Evolutionary conservation across 352 stramenopile species (phyloP).

Genomic region (Phytophthora hibernalis): DNA sequence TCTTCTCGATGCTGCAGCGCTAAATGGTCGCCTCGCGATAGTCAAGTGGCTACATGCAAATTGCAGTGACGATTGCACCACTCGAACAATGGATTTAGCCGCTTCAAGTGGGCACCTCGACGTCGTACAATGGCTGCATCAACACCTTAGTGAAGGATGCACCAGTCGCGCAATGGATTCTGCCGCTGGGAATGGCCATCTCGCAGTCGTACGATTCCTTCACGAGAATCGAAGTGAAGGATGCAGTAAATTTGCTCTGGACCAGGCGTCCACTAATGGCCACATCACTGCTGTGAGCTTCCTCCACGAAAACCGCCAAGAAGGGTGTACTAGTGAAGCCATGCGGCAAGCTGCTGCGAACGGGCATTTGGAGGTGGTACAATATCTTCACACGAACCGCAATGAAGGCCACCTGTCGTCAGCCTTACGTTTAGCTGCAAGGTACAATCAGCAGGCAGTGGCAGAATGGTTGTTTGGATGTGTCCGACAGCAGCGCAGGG

Average conservation of each 20-base stretch:
- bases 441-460: not conserved
- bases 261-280: not conserved
- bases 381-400: slow-evolving; percentile 2
- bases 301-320: slow-evolving; percentile 7
- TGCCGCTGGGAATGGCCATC: slow-evolving; percentile 2
- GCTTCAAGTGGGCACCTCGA: not conserved
- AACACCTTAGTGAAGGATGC: not conserved
- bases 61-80: not conserved
- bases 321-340: slow-evolving; percentile 13
- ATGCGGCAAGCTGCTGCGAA: not conserved
- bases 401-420: not conserved
- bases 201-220: slow-evolving; percentile 3
- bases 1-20: not conserved
- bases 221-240: slow-evolving; percentile 10
- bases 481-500: slow-evolving; percentile 1
- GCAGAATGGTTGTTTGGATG: not conserved
- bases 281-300: slow-evolving; percentile 6
- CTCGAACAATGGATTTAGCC: not conserved
- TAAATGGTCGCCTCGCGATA: not conserved
- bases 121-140: slow-evolving; percentile 8
- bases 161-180: not conserved
- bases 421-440: not conserved
- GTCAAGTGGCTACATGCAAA: slow-evolving; percentile 5
- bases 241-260: slow-evolving; percentile 8
- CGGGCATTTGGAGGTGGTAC: not conserved